phyloP scores from a whole-genome alignment of 352 stramenopile species.

The Globisporangium abappressorium region DNA sequence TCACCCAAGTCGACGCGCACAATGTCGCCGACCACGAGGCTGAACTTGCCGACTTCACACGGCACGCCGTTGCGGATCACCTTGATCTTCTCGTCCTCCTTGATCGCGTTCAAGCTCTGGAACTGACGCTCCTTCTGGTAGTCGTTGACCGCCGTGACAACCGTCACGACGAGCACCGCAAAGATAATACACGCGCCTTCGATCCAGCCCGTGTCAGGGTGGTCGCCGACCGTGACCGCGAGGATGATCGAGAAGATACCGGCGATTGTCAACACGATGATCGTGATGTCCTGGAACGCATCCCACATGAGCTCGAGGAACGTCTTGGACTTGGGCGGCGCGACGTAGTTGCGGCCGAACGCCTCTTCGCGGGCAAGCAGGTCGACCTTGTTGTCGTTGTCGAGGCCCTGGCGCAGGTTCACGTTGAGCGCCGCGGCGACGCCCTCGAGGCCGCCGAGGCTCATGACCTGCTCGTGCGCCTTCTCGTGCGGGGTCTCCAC shows the following conservation, averaged over 20 bases:
- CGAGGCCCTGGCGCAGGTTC: constrained; percentile 43
- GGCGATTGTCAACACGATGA: constrained; percentile 87
- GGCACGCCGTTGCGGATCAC: constrained; percentile 62
- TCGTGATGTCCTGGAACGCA: constrained; percentile 88
- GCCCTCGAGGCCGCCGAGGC: constrained; percentile 47
- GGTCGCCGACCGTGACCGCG: constrained; percentile 45
- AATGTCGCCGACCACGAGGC: constrained; percentile 90
- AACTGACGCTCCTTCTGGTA: constrained; percentile 92
- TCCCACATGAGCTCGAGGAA: constrained; percentile 87
- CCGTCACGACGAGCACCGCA: constrained; percentile 84
- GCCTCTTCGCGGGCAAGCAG: constrained; percentile 35
- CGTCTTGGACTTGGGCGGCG: constrained; percentile 43
- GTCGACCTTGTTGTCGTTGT: constrained; percentile 37
- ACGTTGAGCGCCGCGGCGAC: constrained; percentile 45
- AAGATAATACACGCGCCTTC: constrained; percentile 89
- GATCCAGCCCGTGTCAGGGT: constrained; percentile 72
- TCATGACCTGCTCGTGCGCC: constrained; percentile 32
- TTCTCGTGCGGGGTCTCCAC: constrained; percentile 65
- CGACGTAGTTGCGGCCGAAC: constrained; percentile 68
- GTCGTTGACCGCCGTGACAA: constrained; percentile 87
- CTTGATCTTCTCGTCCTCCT: constrained; percentile 79
- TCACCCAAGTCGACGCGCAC: constrained; percentile 83
- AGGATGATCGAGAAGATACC: constrained; percentile 81
- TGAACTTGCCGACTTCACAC: constrained; percentile 59
- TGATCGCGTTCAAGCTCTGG: constrained; percentile 70